Evolutionary conservation across 768 basidiomycete genomes (phyloP).

Genomic region (Mycena metata): DNA sequence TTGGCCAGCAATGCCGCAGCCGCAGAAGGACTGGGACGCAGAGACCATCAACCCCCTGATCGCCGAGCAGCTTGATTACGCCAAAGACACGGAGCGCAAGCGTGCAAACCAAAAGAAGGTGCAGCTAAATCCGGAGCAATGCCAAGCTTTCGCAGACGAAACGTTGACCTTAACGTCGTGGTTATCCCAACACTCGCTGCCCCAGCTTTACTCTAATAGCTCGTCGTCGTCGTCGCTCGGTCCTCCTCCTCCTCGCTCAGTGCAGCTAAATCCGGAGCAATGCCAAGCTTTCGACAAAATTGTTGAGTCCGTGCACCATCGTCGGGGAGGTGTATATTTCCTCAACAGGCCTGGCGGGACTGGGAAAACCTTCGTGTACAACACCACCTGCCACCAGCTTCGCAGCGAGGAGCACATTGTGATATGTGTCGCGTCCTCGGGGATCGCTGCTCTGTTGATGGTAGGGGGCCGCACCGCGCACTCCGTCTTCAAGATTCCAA

Average conservation of each 20-base stretch:
- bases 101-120: too few relatives aligned
- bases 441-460: slow-evolving; percentile 61
- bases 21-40: slow-evolving; percentile 37
- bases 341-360: slow-evolving; percentile 59
- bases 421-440: slow-evolving; percentile 63
- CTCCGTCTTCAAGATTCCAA: slow-evolving; percentile 62
- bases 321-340: slow-evolving; percentile 50
- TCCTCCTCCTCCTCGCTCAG: too few relatives aligned
- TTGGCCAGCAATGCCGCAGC: slow-evolving; percentile 32
- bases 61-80: slow-evolving; percentile 32
- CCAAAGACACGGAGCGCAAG: slow-evolving; percentile 24
- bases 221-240: too few relatives aligned
- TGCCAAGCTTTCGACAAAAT: slow-evolving; percentile 46
- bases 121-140: slow-evolving; percentile 45
- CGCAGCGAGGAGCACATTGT: slow-evolving; percentile 48
- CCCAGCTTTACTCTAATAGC: too few relatives aligned
- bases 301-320: slow-evolving; percentile 40
- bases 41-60: slow-evolving; percentile 38
- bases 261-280: slow-evolving; percentile 45
- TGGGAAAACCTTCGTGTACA: slow-evolving; percentile 63
- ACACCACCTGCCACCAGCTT: slow-evolving; percentile 47
- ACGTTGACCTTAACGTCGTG: too few relatives aligned
- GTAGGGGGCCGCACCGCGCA: slow-evolving; percentile 62
- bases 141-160: slow-evolving; percentile 44
- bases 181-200: too few relatives aligned